Evolutionary conservation across 164 flowering plant genomes (phyloP), one percentile per base, ranked within the genome.

Genomic region (Chimonanthus salicifolius): DNA sequence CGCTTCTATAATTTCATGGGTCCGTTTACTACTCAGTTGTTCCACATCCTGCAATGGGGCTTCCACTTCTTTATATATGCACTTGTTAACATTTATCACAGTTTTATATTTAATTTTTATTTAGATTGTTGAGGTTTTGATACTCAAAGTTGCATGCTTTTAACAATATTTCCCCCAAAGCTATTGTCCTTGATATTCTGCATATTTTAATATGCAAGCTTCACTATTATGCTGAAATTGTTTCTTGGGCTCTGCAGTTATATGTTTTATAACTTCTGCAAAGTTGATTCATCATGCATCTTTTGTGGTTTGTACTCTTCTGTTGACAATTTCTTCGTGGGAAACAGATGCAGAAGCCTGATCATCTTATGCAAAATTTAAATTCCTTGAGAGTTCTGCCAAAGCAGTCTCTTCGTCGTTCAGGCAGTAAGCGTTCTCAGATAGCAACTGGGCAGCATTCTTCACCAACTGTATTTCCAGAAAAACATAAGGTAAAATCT

Each of bases 381-480:
- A 83, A 65, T 76, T 80, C 91, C 68, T 76, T 85, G 79, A 87
- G 84, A 78, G 68, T 85, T 65, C 76, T 80, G 71, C 62, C 92
- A 33, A 92, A 82, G 71, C 90, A 88, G 82, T 83, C 95, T 71
- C 79, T 85, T 74, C 88, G 92, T 66, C 90, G 91, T 11, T 71
- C 90, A 79, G 87, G 97, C 13, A 80, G 79, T 65, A 83, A 90
- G 75, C 90, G 97, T 73, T 85, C 98, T 43, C 97, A 88, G 75
- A 82, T 88, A 72, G 79, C 91, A 33, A 86, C 90, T 49, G 90
- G 90, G 62, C 96, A 91, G 79, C 97, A 92, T 49, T 77, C 87
- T 10, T 94, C 99, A 16, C 98, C 99, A 1, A 80, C 88, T 77
- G 98, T 95, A 16, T 93, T 93, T 81, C 99, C 99, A 3, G 98